These are phyloP conservation scores for Cystobasidium sp. DNA, from an alignment of 1,284 basidiomycete genomes.

Conservation along the genomic window DNA sequence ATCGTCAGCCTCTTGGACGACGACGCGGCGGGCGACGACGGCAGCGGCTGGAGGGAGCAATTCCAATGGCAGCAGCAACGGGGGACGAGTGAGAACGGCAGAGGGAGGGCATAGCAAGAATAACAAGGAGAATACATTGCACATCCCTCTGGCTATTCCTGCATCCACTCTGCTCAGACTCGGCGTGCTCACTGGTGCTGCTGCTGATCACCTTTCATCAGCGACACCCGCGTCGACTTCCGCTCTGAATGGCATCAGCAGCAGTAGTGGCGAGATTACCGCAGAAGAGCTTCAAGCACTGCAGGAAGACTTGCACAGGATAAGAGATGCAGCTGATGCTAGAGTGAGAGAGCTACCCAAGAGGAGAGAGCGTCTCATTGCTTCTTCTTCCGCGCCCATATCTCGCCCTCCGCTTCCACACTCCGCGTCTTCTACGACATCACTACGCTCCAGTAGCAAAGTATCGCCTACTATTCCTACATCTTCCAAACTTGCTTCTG, in stretches of 20 bases:
- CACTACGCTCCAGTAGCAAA: not conserved
- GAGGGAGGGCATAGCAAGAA: not conserved
- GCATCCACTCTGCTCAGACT: slow-evolving; percentile 1
- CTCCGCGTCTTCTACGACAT: not conserved
- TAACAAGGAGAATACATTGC: not conserved
- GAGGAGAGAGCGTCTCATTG: not conserved
- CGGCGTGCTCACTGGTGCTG: not conserved
- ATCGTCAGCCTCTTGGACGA: not conserved
- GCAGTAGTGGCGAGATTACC: slow-evolving; percentile 23
- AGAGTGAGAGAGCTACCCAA: not conserved
- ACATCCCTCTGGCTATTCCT: not conserved
- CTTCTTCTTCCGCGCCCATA: not conserved
- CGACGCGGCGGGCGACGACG: not conserved
- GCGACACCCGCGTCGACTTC: slow-evolving; percentile 3
- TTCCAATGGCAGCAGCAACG: slow-evolving; percentile 16
- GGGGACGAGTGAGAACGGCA: slow-evolving; percentile 1
- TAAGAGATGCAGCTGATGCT: slow-evolving; percentile 11
- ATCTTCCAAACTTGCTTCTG: not conserved
- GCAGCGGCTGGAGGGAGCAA: slow-evolving; percentile 16
- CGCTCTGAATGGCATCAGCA: not conserved
- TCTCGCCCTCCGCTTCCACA: not conserved
- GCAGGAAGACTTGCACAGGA: slow-evolving; percentile 3
- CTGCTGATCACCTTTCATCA: not conserved
- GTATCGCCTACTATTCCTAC: not conserved
- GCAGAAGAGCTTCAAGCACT: slow-evolving; percentile 4